A percentile compares a stretch with the other conserved stretches of the same genome.
These are phyloP conservation scores for Pseudogymnoascus sp. DNA, from an alignment of 2,329 filamentous ascomycete genomes.

Conservation along the genomic window DNA sequence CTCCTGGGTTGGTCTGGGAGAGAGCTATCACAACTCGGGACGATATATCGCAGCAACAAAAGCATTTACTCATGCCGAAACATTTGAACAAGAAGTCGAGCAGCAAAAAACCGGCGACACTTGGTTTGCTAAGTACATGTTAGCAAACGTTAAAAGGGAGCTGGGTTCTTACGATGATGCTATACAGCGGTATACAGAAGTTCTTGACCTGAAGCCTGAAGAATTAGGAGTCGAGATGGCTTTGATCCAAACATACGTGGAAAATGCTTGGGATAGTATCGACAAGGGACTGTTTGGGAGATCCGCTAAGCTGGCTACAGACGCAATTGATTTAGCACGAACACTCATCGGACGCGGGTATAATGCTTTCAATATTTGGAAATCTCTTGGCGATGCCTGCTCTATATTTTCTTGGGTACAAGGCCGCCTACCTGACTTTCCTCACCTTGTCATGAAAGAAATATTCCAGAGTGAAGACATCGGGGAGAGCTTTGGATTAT, in stretches of 20 bases:
- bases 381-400: constrained; percentile 81
- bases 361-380: constrained; percentile 91
- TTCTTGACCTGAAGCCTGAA: constrained; percentile 58
- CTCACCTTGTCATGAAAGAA: constrained; percentile 46
- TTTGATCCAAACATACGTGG: constrained; percentile 78
- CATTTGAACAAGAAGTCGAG: constrained; percentile 56
- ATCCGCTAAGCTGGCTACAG: constrained; percentile 61
- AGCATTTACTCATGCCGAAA: constrained; percentile 79
- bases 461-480: constrained; percentile 52
- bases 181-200: constrained; percentile 66
- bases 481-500: constrained; percentile 48
- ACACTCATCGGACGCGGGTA: constrained; percentile 50
- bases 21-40: constrained; percentile 92
- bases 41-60: constrained; percentile 90
- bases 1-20: constrained; percentile 93
- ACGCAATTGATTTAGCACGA: constrained; percentile 62
- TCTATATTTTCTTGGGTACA: constrained; percentile 76
- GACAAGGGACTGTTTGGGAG: constrained; percentile 84
- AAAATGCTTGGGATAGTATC: constrained; percentile 69
- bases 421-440: constrained; percentile 56
- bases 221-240: constrained; percentile 87
- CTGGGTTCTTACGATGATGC: constrained; percentile 84
- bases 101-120: constrained; percentile 56
- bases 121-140: constrained; percentile 96
- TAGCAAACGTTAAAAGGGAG: constrained; percentile 89